Base-by-base conservation (phyloP, 192 early-diverging fungal species). In the Chytriomyces sp. region DNA sequence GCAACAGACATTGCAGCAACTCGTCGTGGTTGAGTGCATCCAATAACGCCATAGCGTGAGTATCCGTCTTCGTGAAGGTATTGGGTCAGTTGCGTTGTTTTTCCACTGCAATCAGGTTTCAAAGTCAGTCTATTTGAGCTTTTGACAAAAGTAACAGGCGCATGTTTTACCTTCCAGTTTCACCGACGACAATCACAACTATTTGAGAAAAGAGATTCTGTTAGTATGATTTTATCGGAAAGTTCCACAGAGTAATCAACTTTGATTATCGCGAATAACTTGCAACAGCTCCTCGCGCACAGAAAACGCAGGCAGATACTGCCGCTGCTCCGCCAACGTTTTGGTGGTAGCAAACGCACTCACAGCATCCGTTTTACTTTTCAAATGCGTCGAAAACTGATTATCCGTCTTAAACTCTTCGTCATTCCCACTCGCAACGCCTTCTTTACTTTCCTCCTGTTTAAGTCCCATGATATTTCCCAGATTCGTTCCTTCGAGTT, bases 1-100 rank as follows among this genome's bases (percentile, higher is more conserved):
- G 97, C 97, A 50, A 98, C 96, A 7, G 94, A 95, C 91, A 96
- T 97, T 8, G 97, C 97, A 20, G 97, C 97, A 28, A 98, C 95
- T 85, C 97, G 92, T 60, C 97, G 88, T 8, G 97, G 97, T 76
- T 98, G 97, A 2, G 97, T 98, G 83, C 96, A 98, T 6, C 94
- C 95, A 79, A 99, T 93, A 69, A 91, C 90, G 4, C 81, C 84
- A 50, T 86, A 86, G 0, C 89, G 90, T 43, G 89, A 91, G 87
- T 97, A 97, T 3, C 96, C 97, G 49, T 96, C 96, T 79, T 98
- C 96, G 62, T 95, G 90, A 62, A 99, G 84, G 76, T 96, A 99
- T 82, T 99, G 98, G 8, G 97, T 93, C 65, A 99, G 84, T 81
- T 99, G 98, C 9, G 96, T 99, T 18, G 97, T 99, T 81, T 97